Conservation (phyloP, 192 early-diverging fungal species). For the Funneliformis geosporum region DNA sequence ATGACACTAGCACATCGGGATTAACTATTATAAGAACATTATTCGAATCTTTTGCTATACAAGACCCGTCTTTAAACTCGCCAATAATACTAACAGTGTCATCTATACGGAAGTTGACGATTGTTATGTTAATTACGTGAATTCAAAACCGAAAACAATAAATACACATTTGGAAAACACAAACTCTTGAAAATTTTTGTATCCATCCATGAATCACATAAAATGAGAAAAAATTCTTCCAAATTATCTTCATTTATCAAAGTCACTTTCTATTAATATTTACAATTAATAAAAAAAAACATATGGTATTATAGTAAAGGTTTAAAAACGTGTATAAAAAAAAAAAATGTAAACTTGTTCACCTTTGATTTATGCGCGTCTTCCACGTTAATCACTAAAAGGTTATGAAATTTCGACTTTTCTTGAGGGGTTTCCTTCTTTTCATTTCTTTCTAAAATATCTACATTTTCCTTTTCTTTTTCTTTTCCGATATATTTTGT, state of each 20-base stretch:
- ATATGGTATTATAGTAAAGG: no score
- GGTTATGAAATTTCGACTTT: neutral
- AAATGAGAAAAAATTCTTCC: neutral
- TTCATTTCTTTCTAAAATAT: neutral
- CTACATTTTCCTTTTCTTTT: neutral
- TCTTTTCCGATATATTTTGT: neutral
- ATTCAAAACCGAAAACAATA: neutral
- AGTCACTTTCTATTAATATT: neutral
- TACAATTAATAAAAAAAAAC: no score
- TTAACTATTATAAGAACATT: conserved; percentile 58
- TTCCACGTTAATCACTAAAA: neutral
- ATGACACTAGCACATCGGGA: conserved; percentile 80
- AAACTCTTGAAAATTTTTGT: neutral
- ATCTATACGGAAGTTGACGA: neutral
- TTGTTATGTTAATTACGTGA: neutral
- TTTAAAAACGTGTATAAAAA: no score
- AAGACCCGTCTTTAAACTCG: neutral
- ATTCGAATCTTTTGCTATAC: neutral
- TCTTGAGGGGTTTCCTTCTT: neutral
- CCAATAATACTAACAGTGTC: neutral
- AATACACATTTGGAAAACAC: neutral
- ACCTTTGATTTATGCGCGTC: neutral
- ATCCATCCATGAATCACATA: neutral
- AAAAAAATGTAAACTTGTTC: neutral
- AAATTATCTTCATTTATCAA: neutral